Evolutionary conservation across 2,329 filamentous ascomycete genomes (phyloP).

Genomic region (Didymella pomorum): DNA sequence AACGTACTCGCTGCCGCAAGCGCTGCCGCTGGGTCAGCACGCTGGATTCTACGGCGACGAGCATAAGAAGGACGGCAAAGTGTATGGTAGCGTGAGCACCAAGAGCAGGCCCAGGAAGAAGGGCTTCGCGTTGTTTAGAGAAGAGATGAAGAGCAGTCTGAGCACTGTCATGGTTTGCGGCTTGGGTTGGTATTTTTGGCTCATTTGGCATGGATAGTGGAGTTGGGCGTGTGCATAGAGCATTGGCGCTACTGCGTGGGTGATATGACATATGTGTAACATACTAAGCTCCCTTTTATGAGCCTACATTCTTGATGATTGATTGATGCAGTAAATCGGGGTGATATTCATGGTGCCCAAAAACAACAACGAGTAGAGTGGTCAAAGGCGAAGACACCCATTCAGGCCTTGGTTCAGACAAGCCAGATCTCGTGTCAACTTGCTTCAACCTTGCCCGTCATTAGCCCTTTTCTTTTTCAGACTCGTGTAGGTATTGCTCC

Average conservation of each 20-base stretch:
- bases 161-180: neutral
- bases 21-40: slow-evolving; percentile 53
- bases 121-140: slow-evolving; percentile 57
- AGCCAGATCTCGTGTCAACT: no score
- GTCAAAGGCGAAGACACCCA: no score
- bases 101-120: slow-evolving; percentile 47
- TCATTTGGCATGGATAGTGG: neutral
- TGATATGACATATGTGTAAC: neutral
- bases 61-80: slow-evolving; percentile 32
- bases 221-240: neutral
- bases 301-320: no score
- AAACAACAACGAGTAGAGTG: no score
- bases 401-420: no score
- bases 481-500: no score
- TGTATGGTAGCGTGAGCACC: slow-evolving; percentile 31
- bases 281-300: neutral
- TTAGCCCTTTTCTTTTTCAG: no score
- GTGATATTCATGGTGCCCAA: no score
- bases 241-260: neutral
- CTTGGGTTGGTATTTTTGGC: neutral
- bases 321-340: no score
- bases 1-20: slow-evolving; percentile 44
- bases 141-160: slow-evolving; percentile 62
- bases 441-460: no score
- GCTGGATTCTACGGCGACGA: slow-evolving; percentile 51